phyloP scores from a whole-genome alignment of 306 rosid genomes.

The Cucumis sativus region Cucumber_9930_V3 NC_026657.2:40597001-40597500 shows the following conservation, averaged over 20 bases:
- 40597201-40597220: too few species aligned
- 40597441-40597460: background rate
- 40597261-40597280: too few species aligned
- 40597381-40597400: background rate
- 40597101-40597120: background rate
- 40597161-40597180: too few species aligned
- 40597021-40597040: background rate
- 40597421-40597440: background rate
- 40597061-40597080: background rate
- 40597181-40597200: too few species aligned
- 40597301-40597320: too few species aligned
- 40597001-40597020: background rate
- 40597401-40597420: background rate
- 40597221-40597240: too few species aligned
- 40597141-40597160: background rate
- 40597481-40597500: background rate
- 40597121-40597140: background rate
- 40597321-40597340: too few species aligned
- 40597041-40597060: background rate
- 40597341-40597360: too few species aligned
- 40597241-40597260: too few species aligned
- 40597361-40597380: background rate
- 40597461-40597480: background rate
- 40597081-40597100: background rate
- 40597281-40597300: too few species aligned